A percentile compares a stretch with the other conserved stretches of the same genome.
Conservation (phyloP, 75 land plant species). For the Ceratopteris richardii region DNA sequence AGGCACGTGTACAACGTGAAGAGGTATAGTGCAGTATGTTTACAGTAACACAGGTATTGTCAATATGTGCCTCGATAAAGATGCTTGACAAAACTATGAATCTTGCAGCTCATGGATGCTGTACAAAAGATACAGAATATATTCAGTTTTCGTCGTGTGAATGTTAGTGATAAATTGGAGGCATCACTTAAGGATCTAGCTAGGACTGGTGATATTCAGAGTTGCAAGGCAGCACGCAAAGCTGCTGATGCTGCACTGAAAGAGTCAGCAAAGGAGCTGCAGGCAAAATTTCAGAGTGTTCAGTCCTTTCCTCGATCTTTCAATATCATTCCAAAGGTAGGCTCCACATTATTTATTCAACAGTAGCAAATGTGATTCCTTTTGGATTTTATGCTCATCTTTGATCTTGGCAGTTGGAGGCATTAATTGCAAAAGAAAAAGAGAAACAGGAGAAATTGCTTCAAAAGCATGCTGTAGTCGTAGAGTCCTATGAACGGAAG, state of each 20-base stretch:
- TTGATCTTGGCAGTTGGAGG: conserved; percentile 49
- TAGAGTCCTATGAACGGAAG: conserved; percentile 79
- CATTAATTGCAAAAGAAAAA: conserved; percentile 71
- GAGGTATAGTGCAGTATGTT: conserved; percentile 41
- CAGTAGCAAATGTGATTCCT: neutral
- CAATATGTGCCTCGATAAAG: too few relatives aligned
- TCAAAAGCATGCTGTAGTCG: conserved; percentile 55
- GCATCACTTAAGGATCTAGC: conserved; percentile 81
- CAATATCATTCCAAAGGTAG: conserved; percentile 60
- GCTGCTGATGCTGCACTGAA: conserved; percentile 59
- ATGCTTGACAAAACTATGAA: too few relatives aligned
- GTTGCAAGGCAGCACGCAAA: conserved; percentile 81
- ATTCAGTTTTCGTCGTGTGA: conserved; percentile 37
- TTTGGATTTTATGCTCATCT: too few relatives aligned
- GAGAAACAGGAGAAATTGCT: conserved; percentile 85
- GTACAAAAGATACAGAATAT: conserved; percentile 60
- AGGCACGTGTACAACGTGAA: conserved; percentile 79
- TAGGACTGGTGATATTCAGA: conserved; percentile 79
- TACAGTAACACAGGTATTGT: too few relatives aligned
- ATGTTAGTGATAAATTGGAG: conserved; percentile 67
- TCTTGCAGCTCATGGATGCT: conserved; percentile 53
- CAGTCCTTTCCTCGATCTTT: conserved; percentile 55
- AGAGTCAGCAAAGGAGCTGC: conserved; percentile 69
- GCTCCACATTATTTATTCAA: neutral
- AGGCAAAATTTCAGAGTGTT: conserved; percentile 41